Evolutionary conservation across 2,329 filamentous ascomycete genomes (phyloP), one percentile per base, ranked within the genome.

Genomic region (Lasiodiplodia sp.): DNA sequence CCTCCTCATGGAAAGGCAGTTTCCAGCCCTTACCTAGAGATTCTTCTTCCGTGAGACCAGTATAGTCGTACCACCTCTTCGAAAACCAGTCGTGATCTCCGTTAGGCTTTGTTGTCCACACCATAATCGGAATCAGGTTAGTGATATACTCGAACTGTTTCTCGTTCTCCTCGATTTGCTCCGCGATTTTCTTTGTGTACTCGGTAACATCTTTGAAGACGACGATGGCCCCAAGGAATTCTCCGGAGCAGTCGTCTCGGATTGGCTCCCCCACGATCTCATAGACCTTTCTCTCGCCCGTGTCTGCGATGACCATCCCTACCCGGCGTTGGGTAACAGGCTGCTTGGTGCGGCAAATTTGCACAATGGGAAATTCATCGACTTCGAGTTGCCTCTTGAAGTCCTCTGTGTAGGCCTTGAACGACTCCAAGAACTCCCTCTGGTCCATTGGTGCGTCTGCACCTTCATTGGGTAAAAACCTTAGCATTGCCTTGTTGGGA

Each of bases 61-160:
- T 94, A 73, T 92, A 94, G n/a, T 88, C 86, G 74, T 92, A 92
- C 91, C 92, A 95, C n/a, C 90, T 83, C 57, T 88, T 87, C 69
- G 91, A 92, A 78, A 90, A 94, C 79, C 92, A 94, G 73, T 94
- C 91, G 72, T 88, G 85, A 31, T 82, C 73, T 0, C 92, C 92
- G 18, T 91, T 86, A 0, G 90, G 85, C 0, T 81, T 88, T 0
- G 91, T 87, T 0, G 91, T 93, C 91, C 92, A 95, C 5, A 94
- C 89, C 79, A 86, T 80, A 55, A 81, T 77, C 0, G 81, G 81
- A 66, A 84, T 81, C 72, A 83, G 90, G 71, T 94, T 92, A 71
- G 91, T 92, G 60, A 94, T 93, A 7, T 90, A 83, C 74, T 89
- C 88, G 77, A 95, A 94, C 60, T 91, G 87, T 72, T 89, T 87